Evolutionary conservation across 441 rosid species (phyloP), one percentile per base, ranked within the genome.

Genomic region (Populus trichocarpa): DNA sequence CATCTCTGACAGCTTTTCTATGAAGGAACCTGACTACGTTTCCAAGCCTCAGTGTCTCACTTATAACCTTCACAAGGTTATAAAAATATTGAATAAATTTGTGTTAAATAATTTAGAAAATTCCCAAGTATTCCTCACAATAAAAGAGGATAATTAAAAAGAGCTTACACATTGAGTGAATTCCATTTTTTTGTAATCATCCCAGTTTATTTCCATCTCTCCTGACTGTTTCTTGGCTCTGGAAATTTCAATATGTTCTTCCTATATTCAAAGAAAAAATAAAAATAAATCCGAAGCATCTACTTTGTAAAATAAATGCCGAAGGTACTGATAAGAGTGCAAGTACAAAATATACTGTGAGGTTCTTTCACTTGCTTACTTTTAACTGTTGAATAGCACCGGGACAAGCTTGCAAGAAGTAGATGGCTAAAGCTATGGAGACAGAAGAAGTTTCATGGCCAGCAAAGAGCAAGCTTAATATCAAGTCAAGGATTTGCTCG

Each of bases 401-500:
- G 18, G 99, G 97, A 79, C 86, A 91, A 73, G 79, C 87, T 77
- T 89, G 94, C 72, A 96, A 83, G 91, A 93, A 96, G 85, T 87
- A 93, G 83, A 93, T 92, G 74, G 99, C 88, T 32, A 96, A 85
- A 80, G 98, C 91, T 69, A 96, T 89, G 81, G 98, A 88, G 2
- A 96, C 97, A 2, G 99, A 96, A 3, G 99, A 96, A 77, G 99
- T 96, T 83, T 96, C 99, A 73, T 93, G 99, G 40, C 99, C 98
- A 33, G 99, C 98, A 50, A 96, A 96, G 67, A 96, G 91, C 73
- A 96, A 85, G 78, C 99, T 95, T 33, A 96, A 85, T 67, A 93
- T 84, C 78, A 96, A 86, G 85, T 96, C 99, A 53, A 96, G 92
- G 74, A 96, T 96, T 84, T 96, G 98, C 86, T 93, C 99, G 0